Base-by-base conservation (phyloP, 73 alveolate species). In the Paramecium tetraurelia region DNA sequence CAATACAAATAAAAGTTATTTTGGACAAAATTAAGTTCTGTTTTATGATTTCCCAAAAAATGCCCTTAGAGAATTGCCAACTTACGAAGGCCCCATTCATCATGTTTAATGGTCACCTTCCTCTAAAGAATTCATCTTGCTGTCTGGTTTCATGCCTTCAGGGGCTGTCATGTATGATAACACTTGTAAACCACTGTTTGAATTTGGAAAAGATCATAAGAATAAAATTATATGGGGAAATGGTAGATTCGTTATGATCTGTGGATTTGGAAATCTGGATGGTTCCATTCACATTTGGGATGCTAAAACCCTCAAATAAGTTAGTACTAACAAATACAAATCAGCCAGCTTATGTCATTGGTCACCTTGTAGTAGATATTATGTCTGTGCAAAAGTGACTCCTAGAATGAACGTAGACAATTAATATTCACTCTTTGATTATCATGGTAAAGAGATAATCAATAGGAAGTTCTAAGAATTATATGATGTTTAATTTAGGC, bases 131-230 rank as follows among this genome's bases (percentile, higher is more conserved):
- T 80, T 80, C 16, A 80, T 80, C 22, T 35, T 80, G 29, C 12
- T 80, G 14, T 80, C 90, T n/a, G 90, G 90, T 21, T 80, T 41
- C 16, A 80, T 80, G 90, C 90, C 90, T 14, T 80, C 90, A 8
- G 90, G 90, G 9, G 90, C 90, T 11, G 90, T 80, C 24, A 43
- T 80, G 90, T 80, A 80, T 80, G 90, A 80, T 43, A 80, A 80
- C 10, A 46, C 20, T 18, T 59, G 90, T 22, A 80, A 80, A 43
- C 90, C 90, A 21, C 18, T 41, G 0, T 80, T 41, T 80, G 90
- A 80, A 80, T 80, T 80, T 80, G 90, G 90, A 9, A 80, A 80
- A 43, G 90, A 80, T 10, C 90, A 80, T 48, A 80, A 80, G 20
- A 80, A 80, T 44, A 80, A 43, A n/a, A 48, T 80, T 18, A 44